A percentile compares a stretch with the other conserved stretches of the same genome.
phyloP scores from a whole-genome alignment of 2,329 filamentous ascomycete genomes.

The Rutstroemia sydowiana region DNA sequence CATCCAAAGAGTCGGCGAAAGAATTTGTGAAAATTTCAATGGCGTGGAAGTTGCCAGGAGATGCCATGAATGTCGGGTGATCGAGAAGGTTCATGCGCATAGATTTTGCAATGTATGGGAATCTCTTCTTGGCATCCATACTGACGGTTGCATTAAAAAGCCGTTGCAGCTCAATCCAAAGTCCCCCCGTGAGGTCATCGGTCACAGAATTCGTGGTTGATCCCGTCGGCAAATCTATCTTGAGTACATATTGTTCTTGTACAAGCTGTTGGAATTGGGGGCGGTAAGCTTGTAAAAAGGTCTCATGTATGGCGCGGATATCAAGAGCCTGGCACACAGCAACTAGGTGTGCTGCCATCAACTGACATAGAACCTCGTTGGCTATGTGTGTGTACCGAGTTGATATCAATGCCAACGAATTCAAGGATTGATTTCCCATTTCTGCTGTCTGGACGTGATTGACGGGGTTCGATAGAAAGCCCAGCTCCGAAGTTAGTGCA shows the following conservation, averaged over 20 bases:
- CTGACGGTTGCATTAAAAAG: neutral
- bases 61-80: too few species aligned
- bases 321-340: constrained; percentile 52
- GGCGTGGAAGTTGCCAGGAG: too few species aligned
- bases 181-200: neutral
- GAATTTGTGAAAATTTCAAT: neutral
- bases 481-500: constrained; percentile 54
- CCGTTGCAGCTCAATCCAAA: neutral
- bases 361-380: constrained; percentile 46
- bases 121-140: neutral
- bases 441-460: constrained; percentile 59
- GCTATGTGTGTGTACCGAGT: constrained; percentile 47
- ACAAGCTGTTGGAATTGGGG: neutral
- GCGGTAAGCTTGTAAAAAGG: constrained; percentile 20
- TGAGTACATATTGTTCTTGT: neutral
- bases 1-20: constrained; percentile 1
- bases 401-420: constrained; percentile 49
- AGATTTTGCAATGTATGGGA: neutral
- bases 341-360: constrained; percentile 47
- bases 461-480: constrained; percentile 53
- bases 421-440: constrained; percentile 59
- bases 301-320: constrained; percentile 34
- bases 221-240: too few species aligned
- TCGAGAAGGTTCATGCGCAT: neutral
- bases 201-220: too few species aligned